phyloP scores from a whole-genome alignment of 139 green algal species.

The Ettlia oleoabundans region DNA sequence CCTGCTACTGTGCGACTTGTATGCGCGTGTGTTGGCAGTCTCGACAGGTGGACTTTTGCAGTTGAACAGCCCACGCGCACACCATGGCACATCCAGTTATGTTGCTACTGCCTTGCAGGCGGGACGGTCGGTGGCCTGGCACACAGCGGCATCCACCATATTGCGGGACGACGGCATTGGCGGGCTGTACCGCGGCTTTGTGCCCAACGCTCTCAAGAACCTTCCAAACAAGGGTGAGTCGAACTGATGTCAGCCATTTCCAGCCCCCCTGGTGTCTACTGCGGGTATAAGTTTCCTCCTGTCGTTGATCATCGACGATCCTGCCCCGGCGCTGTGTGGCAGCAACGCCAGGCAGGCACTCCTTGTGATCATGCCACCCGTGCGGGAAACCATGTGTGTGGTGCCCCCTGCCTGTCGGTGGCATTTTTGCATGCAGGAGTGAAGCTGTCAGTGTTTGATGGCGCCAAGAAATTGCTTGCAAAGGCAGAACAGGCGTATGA shows the following conservation, averaged over 20 bases:
- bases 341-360: no score
- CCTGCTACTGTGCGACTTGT: no score
- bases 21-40: no score
- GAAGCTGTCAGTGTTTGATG: slow-evolving; percentile 65
- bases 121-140: slow-evolving; percentile 3
- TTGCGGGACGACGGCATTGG: slow-evolving; percentile 54
- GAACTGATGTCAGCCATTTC: not conserved
- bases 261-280: no score
- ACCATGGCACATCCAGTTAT: no score
- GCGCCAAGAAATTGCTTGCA: slow-evolving; percentile 57
- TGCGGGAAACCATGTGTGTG: not conserved
- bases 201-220: slow-evolving; percentile 87
- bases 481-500: slow-evolving; percentile 42
- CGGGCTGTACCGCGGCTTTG: slow-evolving; percentile 79
- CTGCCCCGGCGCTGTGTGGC: no score
- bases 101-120: no score
- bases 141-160: slow-evolving; percentile 28
- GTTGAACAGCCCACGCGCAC: no score
- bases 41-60: no score
- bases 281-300: no score
- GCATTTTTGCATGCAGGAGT: slow-evolving; percentile 53
- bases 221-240: slow-evolving; percentile 83
- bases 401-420: not conserved
- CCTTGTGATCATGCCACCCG: no score
- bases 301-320: no score